Evolutionary conservation across 768 basidiomycete species (phyloP), one percentile per base, ranked within the genome.

Genomic region (Hortiboletus campestris): DNA sequence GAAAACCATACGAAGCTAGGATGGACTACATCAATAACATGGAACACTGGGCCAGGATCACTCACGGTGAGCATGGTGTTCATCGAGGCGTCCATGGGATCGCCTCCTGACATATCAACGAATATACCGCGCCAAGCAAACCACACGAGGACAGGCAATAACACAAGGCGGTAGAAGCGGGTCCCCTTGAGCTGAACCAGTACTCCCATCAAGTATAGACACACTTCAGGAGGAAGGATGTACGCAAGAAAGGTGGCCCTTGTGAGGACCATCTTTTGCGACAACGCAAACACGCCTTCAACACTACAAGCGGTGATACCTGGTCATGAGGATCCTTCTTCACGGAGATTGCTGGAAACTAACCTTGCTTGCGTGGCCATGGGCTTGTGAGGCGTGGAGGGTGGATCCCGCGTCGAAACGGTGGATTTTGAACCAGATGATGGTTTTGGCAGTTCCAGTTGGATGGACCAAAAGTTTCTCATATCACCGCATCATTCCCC

Each of bases 151-250:
- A 82, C 55, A 6, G 82, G 81, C 6, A 84, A 68, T 19, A 84
- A 48, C 1, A 79, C 78, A 43, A 83, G 49, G 38, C 84, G 80
- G 53, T 79, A 65, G 5, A 66, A 55, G 8, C 47, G 49, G 7
- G 56, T 77, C 65, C 12, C 82, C 79, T 46, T 68, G 67, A 78
- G 66, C 44, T 81, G 71, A 17, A 83, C 80, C 38, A 86, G 75
- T 20, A 83, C 68, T 3, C 79, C 83, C 46, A 80, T 79, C 14
- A 67, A 65, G 69, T 80, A 83, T 61, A 81, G 79, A 51, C 71
- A 71, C 13, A 76, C 50, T 0, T 80, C 29, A 19, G 77, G 67
- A 1, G 80, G 81, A 11, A 79, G 54, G 41, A 83, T 57, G 51
- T 75, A 70, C 12, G 67, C 68, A 4, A 59, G 35, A 67, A 59